Base-by-base conservation (phyloP, 2,329 filamentous ascomycete species). In the Trichophyton schoenleinii region DNA sequence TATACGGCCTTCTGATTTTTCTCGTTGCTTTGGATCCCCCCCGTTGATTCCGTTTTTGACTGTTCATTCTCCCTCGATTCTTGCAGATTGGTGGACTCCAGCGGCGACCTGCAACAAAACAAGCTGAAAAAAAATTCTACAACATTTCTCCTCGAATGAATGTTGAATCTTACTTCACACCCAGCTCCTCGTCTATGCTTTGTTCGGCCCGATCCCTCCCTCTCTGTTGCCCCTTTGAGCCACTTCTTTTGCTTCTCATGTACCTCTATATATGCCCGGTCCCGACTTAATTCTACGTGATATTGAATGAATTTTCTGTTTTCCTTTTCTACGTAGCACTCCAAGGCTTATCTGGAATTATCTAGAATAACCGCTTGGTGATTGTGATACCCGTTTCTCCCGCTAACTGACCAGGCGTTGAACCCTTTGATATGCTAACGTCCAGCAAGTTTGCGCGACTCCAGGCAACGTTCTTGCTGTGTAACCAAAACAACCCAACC, bases 271-370 rank as follows among this genome's bases (percentile, higher is more conserved):
- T 57, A 57, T 38, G 53, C 36, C 28, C 36, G 53, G 53, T 57
- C 53, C 53, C 53, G 53, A 38, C 36, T 57, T 36, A 57, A 57
- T 57, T 57, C 31, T 57, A 57, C 31, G 53, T 57, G 53, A 57
- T 57, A 42, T 57, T 42, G 36, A 57, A 42, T 52, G 46, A 52
- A 25, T 52, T 52, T 52, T 28, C 46, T 52, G 46, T 22, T 52
- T 52, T 52, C 20, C 22, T 13, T 22, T 1, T 3, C 22, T 11
- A 11, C 18, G 44, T 48, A 48, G 20, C 7, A 22, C 20, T 22
- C 9, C 34, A 38, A 13, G 34, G 34, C 34, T 38, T 22, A 8
- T 25, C 44, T 20, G 7, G 20, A 13, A 48, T 22, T 11, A 11
- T 48, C 18, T 48, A 48, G 9, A 20, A 11, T 25, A 48, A 9